phyloP scores from a whole-genome alignment of 768 basidiomycete genomes.

The Chalciporus piperatus region DNA sequence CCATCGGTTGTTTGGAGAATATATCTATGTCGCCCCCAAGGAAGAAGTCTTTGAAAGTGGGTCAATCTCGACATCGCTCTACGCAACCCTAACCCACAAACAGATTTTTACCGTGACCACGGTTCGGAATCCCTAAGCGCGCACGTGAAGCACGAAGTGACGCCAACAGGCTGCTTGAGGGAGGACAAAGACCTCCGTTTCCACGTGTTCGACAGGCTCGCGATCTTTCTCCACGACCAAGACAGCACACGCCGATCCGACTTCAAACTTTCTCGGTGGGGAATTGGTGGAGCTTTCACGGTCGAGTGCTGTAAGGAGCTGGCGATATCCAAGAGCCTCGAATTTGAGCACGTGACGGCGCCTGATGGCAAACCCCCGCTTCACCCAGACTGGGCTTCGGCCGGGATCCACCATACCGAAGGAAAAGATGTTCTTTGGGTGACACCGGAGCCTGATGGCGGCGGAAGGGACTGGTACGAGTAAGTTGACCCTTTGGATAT shows the following conservation, averaged over 20 bases:
- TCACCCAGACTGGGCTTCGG: conserved; percentile 63
- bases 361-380: conserved; percentile 5
- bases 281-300: conserved; percentile 53
- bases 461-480: conserved; percentile 70
- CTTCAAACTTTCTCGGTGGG: conserved; percentile 61
- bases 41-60: conserved; percentile 85
- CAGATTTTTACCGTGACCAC: conserved; percentile 69
- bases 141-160: conserved; percentile 71
- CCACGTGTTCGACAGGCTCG: conserved; percentile 71
- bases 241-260: conserved; percentile 49
- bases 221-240: conserved; percentile 86
- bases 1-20: conserved; percentile 68
- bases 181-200: no score
- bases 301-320: conserved; percentile 64
- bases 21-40: conserved; percentile 71
- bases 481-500: conserved; percentile 53
- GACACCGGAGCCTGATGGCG: conserved; percentile 40
- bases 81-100: not conserved
- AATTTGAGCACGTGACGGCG: conserved; percentile 37
- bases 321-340: conserved; percentile 53
- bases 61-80: not conserved
- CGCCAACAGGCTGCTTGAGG: conserved; percentile 41
- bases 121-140: conserved; percentile 68
- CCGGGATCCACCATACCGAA: conserved; percentile 50
- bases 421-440: conserved; percentile 64